phyloP scores from a whole-genome alignment of 169 alveolate species.

The Eimeria acervulina region DNA sequence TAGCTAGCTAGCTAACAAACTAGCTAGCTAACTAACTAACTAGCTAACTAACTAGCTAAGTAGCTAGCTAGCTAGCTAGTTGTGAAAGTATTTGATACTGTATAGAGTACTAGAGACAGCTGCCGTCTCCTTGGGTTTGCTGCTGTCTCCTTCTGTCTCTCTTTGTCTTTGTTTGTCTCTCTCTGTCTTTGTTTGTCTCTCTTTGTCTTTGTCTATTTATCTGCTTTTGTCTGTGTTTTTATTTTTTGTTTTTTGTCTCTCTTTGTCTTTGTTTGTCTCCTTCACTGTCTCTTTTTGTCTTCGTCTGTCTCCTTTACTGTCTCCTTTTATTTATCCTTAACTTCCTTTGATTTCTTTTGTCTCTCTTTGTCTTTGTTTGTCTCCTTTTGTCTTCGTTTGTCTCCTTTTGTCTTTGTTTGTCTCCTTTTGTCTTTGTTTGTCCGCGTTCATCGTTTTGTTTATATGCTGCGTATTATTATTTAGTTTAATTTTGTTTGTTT shows the following conservation, averaged over 20 bases:
- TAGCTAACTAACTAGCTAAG: too few species aligned
- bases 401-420: background rate
- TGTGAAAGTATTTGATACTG: background rate
- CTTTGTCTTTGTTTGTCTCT: background rate
- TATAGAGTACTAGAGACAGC: background rate
- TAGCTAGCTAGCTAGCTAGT: too few species aligned
- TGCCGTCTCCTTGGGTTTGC: background rate
- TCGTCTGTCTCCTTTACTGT: background rate
- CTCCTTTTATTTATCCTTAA: background rate
- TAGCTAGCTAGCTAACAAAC: too few species aligned
- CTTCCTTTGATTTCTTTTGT: background rate
- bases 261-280: background rate
- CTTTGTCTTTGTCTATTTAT: too few species aligned
- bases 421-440: background rate
- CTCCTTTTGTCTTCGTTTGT: background rate
- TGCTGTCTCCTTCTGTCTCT: background rate
- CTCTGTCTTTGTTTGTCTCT: too few species aligned
- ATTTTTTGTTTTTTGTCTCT: background rate
- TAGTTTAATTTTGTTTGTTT: background rate
- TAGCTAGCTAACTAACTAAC: too few species aligned
- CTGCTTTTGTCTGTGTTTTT: too few species aligned
- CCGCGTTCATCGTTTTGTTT: too few species aligned
- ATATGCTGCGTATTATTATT: background rate
- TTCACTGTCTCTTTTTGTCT: background rate
- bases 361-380: background rate